Evolutionary conservation across 768 basidiomycete species (phyloP).

Genomic region (Lentinula aciculospora): DNA sequence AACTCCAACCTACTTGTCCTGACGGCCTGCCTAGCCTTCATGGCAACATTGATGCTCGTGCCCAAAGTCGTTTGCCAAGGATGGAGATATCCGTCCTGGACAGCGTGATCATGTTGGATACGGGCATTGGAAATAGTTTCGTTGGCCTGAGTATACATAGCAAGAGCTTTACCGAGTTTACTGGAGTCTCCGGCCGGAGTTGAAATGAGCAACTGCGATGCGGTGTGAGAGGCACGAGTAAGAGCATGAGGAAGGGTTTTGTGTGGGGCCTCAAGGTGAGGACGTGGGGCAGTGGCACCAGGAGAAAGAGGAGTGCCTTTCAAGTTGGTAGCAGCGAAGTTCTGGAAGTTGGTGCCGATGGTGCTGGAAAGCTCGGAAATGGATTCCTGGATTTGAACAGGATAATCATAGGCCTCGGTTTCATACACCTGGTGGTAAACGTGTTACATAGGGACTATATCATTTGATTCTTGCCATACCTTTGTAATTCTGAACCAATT

Average conservation of each 20-base stretch:
- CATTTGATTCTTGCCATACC: background rate
- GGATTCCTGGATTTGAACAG: conserved; percentile 82
- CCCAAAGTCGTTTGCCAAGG: conserved; percentile 89
- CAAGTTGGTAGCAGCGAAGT: conserved; percentile 83
- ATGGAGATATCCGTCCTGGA: conserved; percentile 61
- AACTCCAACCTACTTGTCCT: conserved; percentile 77
- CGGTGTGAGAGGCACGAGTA: conserved; percentile 69
- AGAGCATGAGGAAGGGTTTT: conserved; percentile 98
- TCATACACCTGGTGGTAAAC: conserved; percentile 81
- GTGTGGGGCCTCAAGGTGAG: conserved; percentile 60
- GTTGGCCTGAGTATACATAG: conserved; percentile 76
- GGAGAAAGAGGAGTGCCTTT: conserved; percentile 72
- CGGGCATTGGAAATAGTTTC: conserved; percentile 66
- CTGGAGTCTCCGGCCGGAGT: conserved; percentile 38
- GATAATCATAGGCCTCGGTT: conserved; percentile 84
- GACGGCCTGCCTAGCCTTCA: conserved; percentile 89
- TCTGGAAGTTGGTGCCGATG: conserved; percentile 70
- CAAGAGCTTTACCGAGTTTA: conserved; percentile 72
- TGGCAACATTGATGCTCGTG: conserved; percentile 79
- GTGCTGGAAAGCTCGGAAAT: conserved; percentile 64
- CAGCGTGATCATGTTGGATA: conserved; percentile 70
- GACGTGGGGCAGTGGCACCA: conserved; percentile 61
- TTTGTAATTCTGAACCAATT: conserved; percentile 3
- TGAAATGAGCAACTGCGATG: conserved; percentile 40
- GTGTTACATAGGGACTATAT: background rate